Evolutionary conservation across 2,329 filamentous ascomycete genomes (phyloP).

Genomic region (Aspergillus pseudonomiae): DNA sequence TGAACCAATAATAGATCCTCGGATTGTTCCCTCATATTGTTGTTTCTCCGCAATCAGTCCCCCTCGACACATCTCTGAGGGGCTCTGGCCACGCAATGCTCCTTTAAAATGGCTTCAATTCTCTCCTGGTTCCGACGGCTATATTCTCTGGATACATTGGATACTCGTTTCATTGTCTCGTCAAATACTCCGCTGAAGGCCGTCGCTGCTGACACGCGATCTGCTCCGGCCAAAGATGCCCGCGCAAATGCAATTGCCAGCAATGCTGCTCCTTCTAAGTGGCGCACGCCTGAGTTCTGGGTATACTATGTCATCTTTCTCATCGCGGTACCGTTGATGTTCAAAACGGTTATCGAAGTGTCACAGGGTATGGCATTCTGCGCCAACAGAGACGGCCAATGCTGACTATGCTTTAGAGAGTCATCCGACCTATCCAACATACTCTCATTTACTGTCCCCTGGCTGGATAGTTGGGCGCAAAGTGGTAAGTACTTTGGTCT

Average conservation of each 20-base stretch:
- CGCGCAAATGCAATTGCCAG: slow-evolving; percentile 46
- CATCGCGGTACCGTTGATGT: slow-evolving; percentile 77
- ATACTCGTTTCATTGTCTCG: slow-evolving; percentile 72
- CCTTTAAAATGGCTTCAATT: slow-evolving; percentile 47
- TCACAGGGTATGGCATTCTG: slow-evolving; percentile 66
- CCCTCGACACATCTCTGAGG: slow-evolving; percentile 16
- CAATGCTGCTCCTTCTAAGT: slow-evolving; percentile 67
- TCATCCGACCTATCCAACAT: slow-evolving; percentile 79
- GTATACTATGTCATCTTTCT: slow-evolving; percentile 74
- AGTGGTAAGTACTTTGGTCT: slow-evolving; percentile 62
- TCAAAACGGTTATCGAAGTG: slow-evolving; percentile 83
- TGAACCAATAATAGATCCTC: slow-evolving; percentile 20
- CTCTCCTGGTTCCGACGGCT: slow-evolving; percentile 55
- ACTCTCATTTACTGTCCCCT: slow-evolving; percentile 67
- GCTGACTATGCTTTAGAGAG: slow-evolving; percentile 58
- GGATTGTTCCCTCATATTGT: slow-evolving; percentile 1
- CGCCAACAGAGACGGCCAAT: slow-evolving; percentile 3
- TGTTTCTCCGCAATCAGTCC: slow-evolving; percentile 10
- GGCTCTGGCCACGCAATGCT: slow-evolving; percentile 31
- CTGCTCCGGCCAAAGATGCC: slow-evolving; percentile 39
- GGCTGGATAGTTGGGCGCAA: slow-evolving; percentile 94
- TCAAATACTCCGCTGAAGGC: slow-evolving; percentile 68
- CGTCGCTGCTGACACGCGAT: slow-evolving; percentile 56
- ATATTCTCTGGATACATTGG: slow-evolving; percentile 69
- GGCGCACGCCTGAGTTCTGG: slow-evolving; percentile 84